phyloP scores from a whole-genome alignment of 768 basidiomycete species.

The Auriscalpium microsporum region DNA sequence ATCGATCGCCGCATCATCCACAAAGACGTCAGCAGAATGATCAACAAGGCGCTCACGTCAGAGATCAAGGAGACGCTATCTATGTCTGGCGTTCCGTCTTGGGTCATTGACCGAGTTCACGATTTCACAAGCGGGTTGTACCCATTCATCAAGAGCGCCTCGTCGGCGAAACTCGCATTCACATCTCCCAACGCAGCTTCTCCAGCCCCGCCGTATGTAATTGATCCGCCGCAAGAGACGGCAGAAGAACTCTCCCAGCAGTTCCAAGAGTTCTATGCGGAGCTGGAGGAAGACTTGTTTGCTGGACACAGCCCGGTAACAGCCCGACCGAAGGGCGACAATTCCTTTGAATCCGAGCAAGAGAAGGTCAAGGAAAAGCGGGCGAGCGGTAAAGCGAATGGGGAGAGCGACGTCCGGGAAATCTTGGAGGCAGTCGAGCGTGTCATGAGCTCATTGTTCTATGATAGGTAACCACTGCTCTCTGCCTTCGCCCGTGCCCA shows the following conservation, averaged over 20 bases:
- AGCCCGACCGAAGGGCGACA: conserved; percentile 16
- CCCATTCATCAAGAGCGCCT: conserved; percentile 39
- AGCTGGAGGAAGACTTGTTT: conserved; percentile 57
- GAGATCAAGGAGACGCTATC: conserved; percentile 46
- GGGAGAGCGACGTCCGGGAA: conserved; percentile 32
- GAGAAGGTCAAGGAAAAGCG: conserved; percentile 8
- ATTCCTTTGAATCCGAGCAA: conserved; percentile 14
- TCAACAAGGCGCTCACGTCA: conserved; percentile 43
- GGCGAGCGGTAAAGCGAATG: conserved; percentile 23
- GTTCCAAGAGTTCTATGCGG: conserved; percentile 66
- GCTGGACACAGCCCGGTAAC: conserved; percentile 28
- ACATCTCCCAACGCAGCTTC: conserved; percentile 3
- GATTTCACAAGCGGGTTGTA: conserved; percentile 46
- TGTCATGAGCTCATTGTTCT: conserved; percentile 63
- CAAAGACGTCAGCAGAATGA: conserved; percentile 43
- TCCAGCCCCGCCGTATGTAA: conserved; percentile 23
- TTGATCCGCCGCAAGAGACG: conserved; percentile 37
- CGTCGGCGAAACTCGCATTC: conserved; percentile 1
- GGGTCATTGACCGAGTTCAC: conserved; percentile 53
- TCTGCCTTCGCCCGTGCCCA: not conserved
- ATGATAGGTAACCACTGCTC: conserved; percentile 54
- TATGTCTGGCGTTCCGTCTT: conserved; percentile 36
- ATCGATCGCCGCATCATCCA: conserved; percentile 44
- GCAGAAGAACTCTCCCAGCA: conserved; percentile 43
- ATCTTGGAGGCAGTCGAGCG: conserved; percentile 71